Evolutionary conservation across 2,329 filamentous ascomycete genomes (phyloP).

Genomic region (Trichophyton schoenleinii): DNA sequence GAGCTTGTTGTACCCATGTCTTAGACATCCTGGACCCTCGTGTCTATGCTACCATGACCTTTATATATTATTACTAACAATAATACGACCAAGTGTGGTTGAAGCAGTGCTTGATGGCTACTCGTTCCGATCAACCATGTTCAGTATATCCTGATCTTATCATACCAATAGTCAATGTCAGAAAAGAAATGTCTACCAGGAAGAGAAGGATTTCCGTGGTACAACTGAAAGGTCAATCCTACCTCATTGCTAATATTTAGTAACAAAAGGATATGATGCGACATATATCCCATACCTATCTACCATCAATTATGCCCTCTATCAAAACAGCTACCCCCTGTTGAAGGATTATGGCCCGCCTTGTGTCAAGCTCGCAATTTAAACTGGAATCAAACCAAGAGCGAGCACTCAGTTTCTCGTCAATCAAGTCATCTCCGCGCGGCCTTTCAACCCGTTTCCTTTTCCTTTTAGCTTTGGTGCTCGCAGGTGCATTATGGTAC

Average conservation of each 20-base stretch:
- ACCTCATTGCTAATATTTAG: background rate
- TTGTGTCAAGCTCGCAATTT: background rate
- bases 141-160: background rate
- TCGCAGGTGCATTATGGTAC: conserved; percentile 1
- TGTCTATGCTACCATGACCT: background rate
- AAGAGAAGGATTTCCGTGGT: background rate
- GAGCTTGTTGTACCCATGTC: background rate
- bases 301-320: background rate
- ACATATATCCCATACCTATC: background rate
- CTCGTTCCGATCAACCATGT: background rate
- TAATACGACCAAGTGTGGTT: background rate
- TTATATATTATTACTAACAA: background rate
- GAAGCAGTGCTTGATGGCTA: background rate
- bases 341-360: background rate
- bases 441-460: background rate
- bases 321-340: background rate
- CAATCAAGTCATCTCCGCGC: background rate
- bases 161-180: background rate
- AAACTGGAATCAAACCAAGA: background rate
- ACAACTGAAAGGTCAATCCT: background rate
- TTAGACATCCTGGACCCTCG: background rate
- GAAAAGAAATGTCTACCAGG: no score
- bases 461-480: background rate
- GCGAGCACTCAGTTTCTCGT: background rate
- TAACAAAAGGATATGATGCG: no score